Conservation (phyloP, 139 green algal genomes). For the Spirogloea muscicola region DNA sequence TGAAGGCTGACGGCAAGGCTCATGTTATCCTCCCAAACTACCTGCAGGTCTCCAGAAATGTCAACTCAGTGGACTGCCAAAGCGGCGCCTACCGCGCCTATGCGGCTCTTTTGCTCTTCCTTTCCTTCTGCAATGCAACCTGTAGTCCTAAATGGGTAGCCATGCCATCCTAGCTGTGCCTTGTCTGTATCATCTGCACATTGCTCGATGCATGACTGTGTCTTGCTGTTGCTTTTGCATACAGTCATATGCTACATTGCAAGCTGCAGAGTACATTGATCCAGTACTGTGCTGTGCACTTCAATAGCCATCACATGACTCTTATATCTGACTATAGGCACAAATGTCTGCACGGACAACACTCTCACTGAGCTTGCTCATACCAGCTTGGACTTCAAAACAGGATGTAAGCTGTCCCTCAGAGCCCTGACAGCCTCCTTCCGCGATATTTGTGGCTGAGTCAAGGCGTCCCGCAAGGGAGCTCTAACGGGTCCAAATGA, state of each 20-base stretch:
- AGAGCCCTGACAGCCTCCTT: neutral
- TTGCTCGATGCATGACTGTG: no score
- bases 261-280: no score
- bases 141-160: neutral
- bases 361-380: no score
- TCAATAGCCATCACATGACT: no score
- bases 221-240: no score
- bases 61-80: neutral
- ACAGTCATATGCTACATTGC: no score
- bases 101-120: no score
- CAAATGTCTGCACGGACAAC: no score
- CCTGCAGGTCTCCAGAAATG: constrained; percentile 9
- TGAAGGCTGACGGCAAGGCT: constrained; percentile 3
- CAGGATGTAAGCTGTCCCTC: neutral
- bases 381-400: constrained; percentile 10
- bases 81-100: no score
- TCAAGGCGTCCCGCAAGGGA: neutral
- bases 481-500: no score
- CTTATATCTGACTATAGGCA: no score
- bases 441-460: neutral
- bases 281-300: no score
- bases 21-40: constrained; percentile 31
- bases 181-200: neutral
- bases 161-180: neutral
- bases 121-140: neutral